Base-by-base conservation (phyloP, 768 basidiomycete species). In the Baorangia bicolor region DNA sequence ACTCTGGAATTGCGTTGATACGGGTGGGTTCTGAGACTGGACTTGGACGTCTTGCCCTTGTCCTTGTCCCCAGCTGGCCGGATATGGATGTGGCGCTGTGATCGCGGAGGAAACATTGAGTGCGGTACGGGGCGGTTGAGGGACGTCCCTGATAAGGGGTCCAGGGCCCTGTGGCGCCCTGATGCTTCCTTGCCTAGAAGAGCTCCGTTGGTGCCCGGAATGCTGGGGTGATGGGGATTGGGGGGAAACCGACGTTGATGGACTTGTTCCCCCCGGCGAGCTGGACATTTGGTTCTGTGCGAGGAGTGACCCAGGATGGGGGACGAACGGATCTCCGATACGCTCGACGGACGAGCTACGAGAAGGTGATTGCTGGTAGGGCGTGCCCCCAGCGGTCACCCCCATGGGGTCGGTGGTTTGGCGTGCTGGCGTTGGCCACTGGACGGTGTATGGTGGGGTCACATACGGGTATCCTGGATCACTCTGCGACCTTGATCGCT, bases 361-460 rank as follows among this genome's bases (percentile, higher is more conserved):
- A 18, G 67, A 62, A 31, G 55, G 41, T 6, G 65, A 51, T 13
- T 11, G 63, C 37, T 31, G 52, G 25, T 35, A 13, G 25, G 57
- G 38, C 23, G 21, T 25, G 11, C 42, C n/a, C n/a, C n/a, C 45
- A 37, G 38, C 11, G 4, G 28, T 21, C 20, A 18, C 40, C 38
- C 47, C 56, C 43, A 41, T 47, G 31, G 66, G 62, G 20, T 61
- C 69, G 8, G 60, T 62, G 20, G 45, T 21, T 12, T 61, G 68
- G 21, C 67, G 69, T 3, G 59, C 62, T 7, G 69, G 69, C 6
- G 61, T 44, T 27, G 70, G 70, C 59, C 69, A 56, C 18, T n/a
- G 58, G 20, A 62, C 37, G 48, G 57, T 57, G 50, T 70, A 64
- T 0, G 70, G 71, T 8, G 63, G 67, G 13, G 48, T 38, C 28